Evolutionary conservation across 139 green algal genomes (phyloP).

Genomic region (Pseudopediastrum boryanum): DNA sequence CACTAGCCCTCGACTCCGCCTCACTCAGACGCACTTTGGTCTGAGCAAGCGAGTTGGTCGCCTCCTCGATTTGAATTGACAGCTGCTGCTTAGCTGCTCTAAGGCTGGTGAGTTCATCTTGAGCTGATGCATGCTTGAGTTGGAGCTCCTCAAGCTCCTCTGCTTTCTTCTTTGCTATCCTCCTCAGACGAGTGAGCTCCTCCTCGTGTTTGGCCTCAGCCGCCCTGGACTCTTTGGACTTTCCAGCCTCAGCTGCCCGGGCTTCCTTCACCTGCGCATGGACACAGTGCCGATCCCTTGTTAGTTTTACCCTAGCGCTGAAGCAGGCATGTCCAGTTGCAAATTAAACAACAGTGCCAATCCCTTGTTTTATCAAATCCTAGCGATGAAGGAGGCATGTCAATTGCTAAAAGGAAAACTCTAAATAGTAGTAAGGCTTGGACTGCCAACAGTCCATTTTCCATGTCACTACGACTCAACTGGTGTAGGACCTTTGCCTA

Average conservation of each 20-base stretch:
- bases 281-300: neutral
- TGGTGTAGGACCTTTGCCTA: too few relatives aligned
- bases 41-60: neutral
- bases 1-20: too few relatives aligned
- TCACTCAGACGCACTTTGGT: neutral
- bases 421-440: too few relatives aligned
- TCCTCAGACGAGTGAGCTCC: slow-evolving; percentile 12
- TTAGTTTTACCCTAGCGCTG: neutral
- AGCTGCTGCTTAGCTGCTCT: neutral
- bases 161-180: slow-evolving; percentile 31
- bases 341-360: neutral
- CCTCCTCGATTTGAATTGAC: neutral
- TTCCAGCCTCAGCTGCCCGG: neutral
- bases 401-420: too few relatives aligned
- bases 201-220: neutral
- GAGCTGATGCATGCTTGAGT: neutral
- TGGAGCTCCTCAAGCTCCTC: slow-evolving; percentile 34
- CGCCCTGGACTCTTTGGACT: neutral
- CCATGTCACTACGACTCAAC: too few relatives aligned
- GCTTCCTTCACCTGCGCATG: neutral
- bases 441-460: too few relatives aligned
- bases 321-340: neutral
- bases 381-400: neutral
- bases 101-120: neutral
- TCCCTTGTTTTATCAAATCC: neutral